Evolutionary conservation across 176 grass and related monocot genomes (phyloP), one percentile per base, ranked within the genome.

Genomic region (Triticum turgidum): DNA sequence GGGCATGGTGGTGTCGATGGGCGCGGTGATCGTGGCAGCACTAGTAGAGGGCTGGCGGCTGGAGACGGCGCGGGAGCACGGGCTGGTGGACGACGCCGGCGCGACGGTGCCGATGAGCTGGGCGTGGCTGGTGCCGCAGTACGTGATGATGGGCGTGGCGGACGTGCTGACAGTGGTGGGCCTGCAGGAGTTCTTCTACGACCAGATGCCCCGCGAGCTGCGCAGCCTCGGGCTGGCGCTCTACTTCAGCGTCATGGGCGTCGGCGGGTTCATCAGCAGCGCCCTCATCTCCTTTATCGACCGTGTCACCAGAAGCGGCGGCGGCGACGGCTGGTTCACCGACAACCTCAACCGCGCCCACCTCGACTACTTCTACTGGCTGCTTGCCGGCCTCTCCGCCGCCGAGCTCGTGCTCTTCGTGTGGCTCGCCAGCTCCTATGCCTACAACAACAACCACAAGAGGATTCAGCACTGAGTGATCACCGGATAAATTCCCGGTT

Each of bases 161-260:
- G 83, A 94, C 7, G 83, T 73, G 79, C 89, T 94, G 83, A 14
- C 64, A 0, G 24, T 91, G 64, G 83, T 94, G 13, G 92, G 92
- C 9, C 37, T 94, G 83, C 92, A 94, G 52, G 89, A 94, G 79
- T 93, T 90, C 83, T 93, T 93, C 88, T 90, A 93, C 61, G 92
- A 93, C 13, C 92, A 93, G 66, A 83, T 94, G 33, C 92, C 89
- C 20, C 34, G 38, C 17, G 89, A 47, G 72, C 72, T 75, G 41
- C 39, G 42, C 41, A 75, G 72, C 72, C 72, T 75, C 1, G 72
- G 72, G 1, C 42, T 75, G 22, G 72, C 72, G 12, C 6, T 75
- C 11, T 75, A 75, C 72, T 42, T 75, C 11, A 75, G 41, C 24
- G 72, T 75, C 6, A 49, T 44, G n/a, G 72, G 72, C 22, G 9